Evolutionary conservation across 345 rosid species (phyloP).

Genomic region (Acer campestre): DNA sequence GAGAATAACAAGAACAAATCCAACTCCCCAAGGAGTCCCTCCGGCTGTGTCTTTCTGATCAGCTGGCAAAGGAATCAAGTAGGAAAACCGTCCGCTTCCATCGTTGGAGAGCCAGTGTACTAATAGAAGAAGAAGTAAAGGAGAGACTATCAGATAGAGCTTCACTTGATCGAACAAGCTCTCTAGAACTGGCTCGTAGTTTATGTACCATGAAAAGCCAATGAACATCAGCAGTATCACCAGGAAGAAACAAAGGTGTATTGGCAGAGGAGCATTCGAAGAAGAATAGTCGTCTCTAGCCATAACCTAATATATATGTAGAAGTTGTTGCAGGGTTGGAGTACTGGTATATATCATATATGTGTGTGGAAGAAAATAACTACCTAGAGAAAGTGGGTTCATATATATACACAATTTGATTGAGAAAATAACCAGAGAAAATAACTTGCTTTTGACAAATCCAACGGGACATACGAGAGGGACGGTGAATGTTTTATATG

Average conservation of each 20-base stretch:
- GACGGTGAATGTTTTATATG: constrained; percentile 11
- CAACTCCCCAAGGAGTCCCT: constrained; percentile 64
- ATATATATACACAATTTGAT: no score
- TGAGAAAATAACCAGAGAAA: no score
- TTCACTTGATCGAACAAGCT: constrained; percentile 49
- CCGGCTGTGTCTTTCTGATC: constrained; percentile 49
- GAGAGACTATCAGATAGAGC: constrained; percentile 44
- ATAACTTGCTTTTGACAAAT: no score
- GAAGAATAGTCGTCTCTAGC: constrained; percentile 31
- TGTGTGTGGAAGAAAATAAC: no score
- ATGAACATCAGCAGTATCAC: constrained; percentile 42
- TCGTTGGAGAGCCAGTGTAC: constrained; percentile 50
- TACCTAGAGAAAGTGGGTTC: no score
- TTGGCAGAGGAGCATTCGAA: constrained; percentile 32
- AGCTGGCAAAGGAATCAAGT: constrained; percentile 28
- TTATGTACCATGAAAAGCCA: constrained; percentile 51
- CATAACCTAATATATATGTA: constrained; percentile 14
- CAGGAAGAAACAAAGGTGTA: constrained; percentile 54
- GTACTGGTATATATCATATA: no score
- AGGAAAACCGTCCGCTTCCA: constrained; percentile 28
- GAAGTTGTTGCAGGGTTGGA: no score
- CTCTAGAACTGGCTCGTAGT: constrained; percentile 53
- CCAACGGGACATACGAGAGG: background rate
- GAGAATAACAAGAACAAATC: constrained; percentile 50
- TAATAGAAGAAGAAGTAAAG: constrained; percentile 44